phyloP scores from a whole-genome alignment of 106 monocot species.

The Agapanthus africanus region DNA sequence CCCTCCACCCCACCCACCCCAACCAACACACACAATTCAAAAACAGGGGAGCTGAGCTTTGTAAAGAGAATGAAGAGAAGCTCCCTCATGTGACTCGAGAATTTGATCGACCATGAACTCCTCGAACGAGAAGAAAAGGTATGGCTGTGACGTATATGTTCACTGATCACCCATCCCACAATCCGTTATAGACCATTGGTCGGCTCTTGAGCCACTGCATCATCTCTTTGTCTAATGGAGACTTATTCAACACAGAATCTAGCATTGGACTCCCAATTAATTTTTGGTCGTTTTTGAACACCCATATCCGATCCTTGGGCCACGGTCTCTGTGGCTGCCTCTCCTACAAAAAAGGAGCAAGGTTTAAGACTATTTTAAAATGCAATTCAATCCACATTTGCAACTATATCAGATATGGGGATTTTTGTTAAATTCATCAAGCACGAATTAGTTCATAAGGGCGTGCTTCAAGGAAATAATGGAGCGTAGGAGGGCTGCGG shows the following conservation, averaged over 20 bases:
- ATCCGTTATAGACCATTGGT: constrained; percentile 47
- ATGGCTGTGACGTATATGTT: not conserved
- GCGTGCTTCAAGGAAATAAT: too few species aligned
- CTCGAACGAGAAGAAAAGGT: not conserved
- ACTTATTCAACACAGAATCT: constrained; percentile 62
- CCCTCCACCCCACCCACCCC: too few species aligned
- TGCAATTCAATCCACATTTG: too few species aligned
- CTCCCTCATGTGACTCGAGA: not conserved
- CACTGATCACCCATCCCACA: constrained; percentile 28
- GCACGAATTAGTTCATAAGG: too few species aligned
- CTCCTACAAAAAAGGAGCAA: constrained; percentile 70
- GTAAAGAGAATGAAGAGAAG: not conserved
- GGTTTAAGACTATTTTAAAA: too few species aligned
- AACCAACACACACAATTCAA: too few species aligned
- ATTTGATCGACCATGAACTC: not conserved
- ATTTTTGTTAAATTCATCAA: too few species aligned
- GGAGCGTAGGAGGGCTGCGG: too few species aligned
- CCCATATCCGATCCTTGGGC: constrained; percentile 94
- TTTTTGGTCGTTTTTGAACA: constrained; percentile 43
- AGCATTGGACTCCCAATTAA: constrained; percentile 91
- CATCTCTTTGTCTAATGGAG: constrained; percentile 17
- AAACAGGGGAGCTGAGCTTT: constrained; percentile 1
- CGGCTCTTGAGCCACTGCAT: constrained; percentile 16
- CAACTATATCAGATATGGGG: too few species aligned
- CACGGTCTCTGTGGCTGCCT: constrained; percentile 83